Base-by-base conservation (phyloP, 108 stramenopile species). In the Cyclotella kingstonii region DNA sequence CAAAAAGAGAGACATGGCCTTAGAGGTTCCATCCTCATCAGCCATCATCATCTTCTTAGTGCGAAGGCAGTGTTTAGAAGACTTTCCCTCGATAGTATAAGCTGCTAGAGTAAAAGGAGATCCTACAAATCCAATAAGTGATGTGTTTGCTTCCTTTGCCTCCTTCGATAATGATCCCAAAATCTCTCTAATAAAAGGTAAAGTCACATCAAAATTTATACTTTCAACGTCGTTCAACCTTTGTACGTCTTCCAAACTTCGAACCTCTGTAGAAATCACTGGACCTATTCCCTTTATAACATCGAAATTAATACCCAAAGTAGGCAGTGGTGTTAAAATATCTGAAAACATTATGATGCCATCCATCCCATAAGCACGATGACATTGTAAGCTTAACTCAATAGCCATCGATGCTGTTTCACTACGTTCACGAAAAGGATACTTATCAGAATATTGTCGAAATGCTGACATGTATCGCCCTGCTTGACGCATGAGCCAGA, bases 401-500 rank as follows among this genome's bases (percentile, higher is more conserved):
- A 87, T 78, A 26, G 99, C 99, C 73, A 98, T 91, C 18, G 80
- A 81, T 6, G 99, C 96, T 8, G 95, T 96, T 69, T 98, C 96
- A 19, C 85, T 90, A 23, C 97, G 90, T 70, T 93, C 67, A 26
- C 96, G 94, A 78, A 99, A 99, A 35, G 91, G 84, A 57, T 86
- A 92, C 50, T 89, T 91, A 43, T 94, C 89, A 26, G 89, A 93
- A 65, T 95, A 96, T 41, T 90, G 91, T 31, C 99, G 93, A 68
- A 98, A 99, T 19, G 89, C 97, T 21, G 84, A 79, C 96, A 99
- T 97, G 83, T 99, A 98, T 14, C 98, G 82, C 47, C 99, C 99
- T 9, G 98, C 99, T 68, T 99, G 99, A 53, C 99, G 89, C 94
- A 97, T 97, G 59, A 97, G 79, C 99, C 99, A 99, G 15, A 99